Conservation (phyloP, 1,284 basidiomycete genomes). For the Ceratobasidium sp. region DNA sequence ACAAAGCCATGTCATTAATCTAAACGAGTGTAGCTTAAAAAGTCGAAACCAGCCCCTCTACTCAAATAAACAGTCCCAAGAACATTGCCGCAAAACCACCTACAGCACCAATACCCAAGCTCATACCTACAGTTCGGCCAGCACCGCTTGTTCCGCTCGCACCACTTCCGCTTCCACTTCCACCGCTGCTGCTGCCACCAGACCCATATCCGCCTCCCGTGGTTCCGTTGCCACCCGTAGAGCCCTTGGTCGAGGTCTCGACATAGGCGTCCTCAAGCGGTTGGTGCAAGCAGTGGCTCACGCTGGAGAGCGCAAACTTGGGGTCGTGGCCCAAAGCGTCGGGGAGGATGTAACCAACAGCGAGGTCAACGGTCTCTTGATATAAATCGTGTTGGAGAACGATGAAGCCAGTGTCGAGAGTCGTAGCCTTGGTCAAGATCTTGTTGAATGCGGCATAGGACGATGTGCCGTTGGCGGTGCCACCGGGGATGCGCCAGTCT, state of each 20-base stretch:
- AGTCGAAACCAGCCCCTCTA: background rate
- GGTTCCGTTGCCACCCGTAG: slow-evolving; percentile 8
- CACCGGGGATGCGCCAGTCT: slow-evolving; percentile 88
- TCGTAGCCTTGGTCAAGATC: slow-evolving; percentile 58
- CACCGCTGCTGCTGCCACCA: background rate
- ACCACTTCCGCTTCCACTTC: slow-evolving; percentile 3
- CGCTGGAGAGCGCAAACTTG: slow-evolving; percentile 72
- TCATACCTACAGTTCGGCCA: background rate
- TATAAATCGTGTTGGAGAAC: slow-evolving; percentile 91
- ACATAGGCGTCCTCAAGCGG: slow-evolving; percentile 72
- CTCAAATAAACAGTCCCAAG: slow-evolving; percentile 22
- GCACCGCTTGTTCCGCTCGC: slow-evolving; percentile 29
- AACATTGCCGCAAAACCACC: slow-evolving; percentile 15
- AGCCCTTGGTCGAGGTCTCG: slow-evolving; percentile 68
- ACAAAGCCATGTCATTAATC: slow-evolving; percentile 5
- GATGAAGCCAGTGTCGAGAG: slow-evolving; percentile 75
- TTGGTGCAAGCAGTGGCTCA: slow-evolving; percentile 76
- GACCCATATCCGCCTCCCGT: slow-evolving; percentile 28
- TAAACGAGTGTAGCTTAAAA: slow-evolving; percentile 32
- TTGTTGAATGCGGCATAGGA: slow-evolving; percentile 56
- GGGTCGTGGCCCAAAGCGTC: slow-evolving; percentile 72
- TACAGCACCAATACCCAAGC: background rate
- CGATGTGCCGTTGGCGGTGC: slow-evolving; percentile 73
- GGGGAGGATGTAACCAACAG: slow-evolving; percentile 87
- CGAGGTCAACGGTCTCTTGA: slow-evolving; percentile 87